Evolutionary conservation across 345 rosid species (phyloP).

Genomic region (Aegle marmelos): DNA sequence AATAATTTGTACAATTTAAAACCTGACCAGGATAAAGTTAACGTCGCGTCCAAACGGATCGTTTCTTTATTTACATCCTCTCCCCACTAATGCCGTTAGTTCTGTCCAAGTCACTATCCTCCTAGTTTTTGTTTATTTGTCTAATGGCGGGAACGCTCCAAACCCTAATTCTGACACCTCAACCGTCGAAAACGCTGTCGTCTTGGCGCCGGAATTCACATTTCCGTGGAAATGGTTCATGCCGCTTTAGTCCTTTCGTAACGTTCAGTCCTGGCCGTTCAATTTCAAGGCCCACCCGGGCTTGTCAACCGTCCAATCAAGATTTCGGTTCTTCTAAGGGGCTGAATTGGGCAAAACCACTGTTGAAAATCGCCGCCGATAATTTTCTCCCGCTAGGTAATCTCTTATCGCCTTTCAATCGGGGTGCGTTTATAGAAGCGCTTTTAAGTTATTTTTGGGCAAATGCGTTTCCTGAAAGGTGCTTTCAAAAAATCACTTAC

Average conservation of each 20-base stretch:
- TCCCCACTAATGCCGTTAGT: background rate
- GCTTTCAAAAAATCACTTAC: background rate
- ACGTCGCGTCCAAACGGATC: background rate
- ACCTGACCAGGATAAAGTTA: background rate
- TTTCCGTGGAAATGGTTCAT: slow-evolving; percentile 14
- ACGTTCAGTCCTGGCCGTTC: slow-evolving; percentile 18
- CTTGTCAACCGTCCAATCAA: slow-evolving; percentile 42
- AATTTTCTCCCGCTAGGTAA: slow-evolving; percentile 88
- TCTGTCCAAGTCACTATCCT: background rate
- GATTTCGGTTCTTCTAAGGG: slow-evolving; percentile 27
- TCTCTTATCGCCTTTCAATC: background rate
- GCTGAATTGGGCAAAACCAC: slow-evolving; percentile 43
- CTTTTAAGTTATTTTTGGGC: background rate
- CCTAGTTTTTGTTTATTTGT: background rate
- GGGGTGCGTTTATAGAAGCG: background rate
- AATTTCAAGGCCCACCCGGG: slow-evolving; percentile 36
- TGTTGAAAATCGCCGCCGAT: slow-evolving; percentile 41
- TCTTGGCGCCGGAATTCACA: slow-evolving; percentile 6
- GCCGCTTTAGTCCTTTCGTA: slow-evolving; percentile 20
- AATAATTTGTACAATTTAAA: background rate
- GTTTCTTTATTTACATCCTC: too few relatives aligned
- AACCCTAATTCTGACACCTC: slow-evolving; percentile 24
- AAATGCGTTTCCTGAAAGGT: background rate
- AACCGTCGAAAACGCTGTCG: slow-evolving; percentile 4
- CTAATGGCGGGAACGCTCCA: slow-evolving; percentile 53